A percentile compares a stretch with the other conserved stretches of the same genome.
Evolutionary conservation across 2,329 filamentous ascomycete genomes (phyloP).

Genomic region (Colletotrichum incanum): DNA sequence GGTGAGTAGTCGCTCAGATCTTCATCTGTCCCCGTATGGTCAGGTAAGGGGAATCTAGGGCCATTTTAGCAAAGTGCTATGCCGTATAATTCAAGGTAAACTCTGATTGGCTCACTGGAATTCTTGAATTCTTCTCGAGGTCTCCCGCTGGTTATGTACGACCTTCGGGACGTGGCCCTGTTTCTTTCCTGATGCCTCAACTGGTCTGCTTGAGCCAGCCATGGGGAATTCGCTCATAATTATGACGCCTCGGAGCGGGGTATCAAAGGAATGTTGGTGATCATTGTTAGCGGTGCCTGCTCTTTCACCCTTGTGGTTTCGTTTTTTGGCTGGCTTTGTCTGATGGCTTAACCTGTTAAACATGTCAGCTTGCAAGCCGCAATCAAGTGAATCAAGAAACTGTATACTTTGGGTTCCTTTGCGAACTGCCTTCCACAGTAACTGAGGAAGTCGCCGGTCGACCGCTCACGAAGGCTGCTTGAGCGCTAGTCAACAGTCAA

Average conservation of each 20-base stretch:
- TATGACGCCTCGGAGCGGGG: background rate
- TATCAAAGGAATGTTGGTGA: background rate
- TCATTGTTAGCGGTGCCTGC: background rate
- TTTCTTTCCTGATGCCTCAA: background rate
- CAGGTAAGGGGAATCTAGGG: background rate
- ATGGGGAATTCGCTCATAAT: background rate
- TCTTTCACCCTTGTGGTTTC: background rate
- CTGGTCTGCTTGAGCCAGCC: background rate
- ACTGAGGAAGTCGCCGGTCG: constrained; percentile 19
- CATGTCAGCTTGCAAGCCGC: background rate
- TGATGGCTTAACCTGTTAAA: background rate
- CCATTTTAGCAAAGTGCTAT: background rate
- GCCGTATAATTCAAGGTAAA: background rate
- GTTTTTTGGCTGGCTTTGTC: background rate
- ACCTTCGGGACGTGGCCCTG: background rate
- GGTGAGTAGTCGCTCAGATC: constrained; percentile 3
- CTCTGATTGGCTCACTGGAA: background rate
- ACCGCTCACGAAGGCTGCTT: background rate
- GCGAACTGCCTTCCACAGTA: constrained; percentile 13
- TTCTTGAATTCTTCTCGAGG: constrained; percentile 6
- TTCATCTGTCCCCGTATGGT: background rate
- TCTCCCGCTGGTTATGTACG: background rate
- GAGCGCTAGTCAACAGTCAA: background rate
- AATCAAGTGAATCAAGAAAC: background rate
- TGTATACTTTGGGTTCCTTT: background rate